Conservation (phyloP, 306 rosid genomes). For the Fagus crenata region DNA sequence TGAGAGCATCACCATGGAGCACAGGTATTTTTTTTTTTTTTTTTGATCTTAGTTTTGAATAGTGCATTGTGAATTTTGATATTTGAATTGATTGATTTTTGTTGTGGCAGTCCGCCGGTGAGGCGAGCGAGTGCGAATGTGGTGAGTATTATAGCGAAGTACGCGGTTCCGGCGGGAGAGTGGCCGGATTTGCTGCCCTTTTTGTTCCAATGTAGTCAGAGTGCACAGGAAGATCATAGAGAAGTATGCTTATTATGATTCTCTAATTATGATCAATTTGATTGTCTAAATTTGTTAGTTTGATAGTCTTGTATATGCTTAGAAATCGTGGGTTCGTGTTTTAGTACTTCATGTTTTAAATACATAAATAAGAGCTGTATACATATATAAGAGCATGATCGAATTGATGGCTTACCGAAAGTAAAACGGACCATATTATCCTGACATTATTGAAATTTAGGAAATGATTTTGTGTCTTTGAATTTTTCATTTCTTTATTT, state of each 20-base stretch:
- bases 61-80: not conserved
- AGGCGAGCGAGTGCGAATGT: constrained; percentile 96
- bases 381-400: not conserved
- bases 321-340: not conserved
- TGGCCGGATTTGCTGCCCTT: constrained; percentile 96
- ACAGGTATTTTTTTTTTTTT: constrained; percentile 45
- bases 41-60: too few relatives aligned
- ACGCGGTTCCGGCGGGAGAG: constrained; percentile 89
- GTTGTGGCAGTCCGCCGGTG: constrained; percentile 76
- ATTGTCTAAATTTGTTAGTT: not conserved
- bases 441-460: not conserved
- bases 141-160: constrained; percentile 84
- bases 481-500: not conserved
- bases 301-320: not conserved
- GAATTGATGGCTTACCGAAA: not conserved
- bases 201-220: constrained; percentile 92
- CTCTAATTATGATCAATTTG: not conserved
- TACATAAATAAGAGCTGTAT: not conserved
- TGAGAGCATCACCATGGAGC: constrained; percentile 87
- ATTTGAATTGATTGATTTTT: constrained; percentile 11
- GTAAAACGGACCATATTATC: not conserved
- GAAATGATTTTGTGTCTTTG: not conserved
- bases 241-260: constrained; percentile 53
- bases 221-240: constrained; percentile 92
- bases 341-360: not conserved